phyloP scores from a whole-genome alignment of 2,329 filamentous ascomycete genomes.

The Talaromyces sp. region DNA sequence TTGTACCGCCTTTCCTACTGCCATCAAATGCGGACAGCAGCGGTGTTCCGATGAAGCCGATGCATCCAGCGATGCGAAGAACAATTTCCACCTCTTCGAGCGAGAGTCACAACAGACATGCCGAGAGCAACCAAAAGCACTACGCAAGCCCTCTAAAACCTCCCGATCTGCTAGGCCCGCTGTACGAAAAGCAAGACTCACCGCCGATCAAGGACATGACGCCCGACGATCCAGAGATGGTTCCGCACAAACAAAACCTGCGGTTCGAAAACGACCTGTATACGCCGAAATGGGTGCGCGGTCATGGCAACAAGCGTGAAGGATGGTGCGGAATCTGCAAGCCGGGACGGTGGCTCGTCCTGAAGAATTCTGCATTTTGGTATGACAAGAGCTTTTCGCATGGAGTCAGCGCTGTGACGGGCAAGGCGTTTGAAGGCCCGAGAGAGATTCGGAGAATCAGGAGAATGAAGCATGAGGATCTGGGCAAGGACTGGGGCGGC shows the following conservation, averaged over 20 bases:
- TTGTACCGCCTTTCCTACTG: conserved; percentile 34
- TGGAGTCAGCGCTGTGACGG: conserved; percentile 77
- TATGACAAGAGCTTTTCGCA: conserved; percentile 90
- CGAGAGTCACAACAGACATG: conserved; percentile 36
- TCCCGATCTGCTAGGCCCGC: conserved; percentile 70
- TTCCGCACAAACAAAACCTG: conserved; percentile 73
- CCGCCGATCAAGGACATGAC: conserved; percentile 80
- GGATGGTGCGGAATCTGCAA: conserved; percentile 90
- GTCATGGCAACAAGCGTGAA: conserved; percentile 81
- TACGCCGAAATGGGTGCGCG: conserved; percentile 78
- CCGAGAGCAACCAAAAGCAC: conserved; percentile 58
- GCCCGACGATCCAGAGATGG: conserved; percentile 68
- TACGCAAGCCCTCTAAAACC: conserved; percentile 70
- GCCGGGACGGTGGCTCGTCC: conserved; percentile 75
- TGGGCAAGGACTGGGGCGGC: conserved; percentile 49
- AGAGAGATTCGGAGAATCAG: conserved; percentile 72
- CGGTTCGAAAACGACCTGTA: conserved; percentile 79
- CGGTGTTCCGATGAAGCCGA: conserved; percentile 19
- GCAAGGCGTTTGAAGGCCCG: conserved; percentile 72
- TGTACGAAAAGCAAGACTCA: conserved; percentile 68
- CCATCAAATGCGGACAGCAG: conserved; percentile 48
- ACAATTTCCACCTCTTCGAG: not conserved
- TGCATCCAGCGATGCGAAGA: not conserved
- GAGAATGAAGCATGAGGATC: conserved; percentile 37
- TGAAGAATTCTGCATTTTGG: conserved; percentile 91